Evolutionary conservation across 2,329 filamentous ascomycete species (phyloP), one percentile per base, ranked within the genome.

Genomic region (Aquanectria penicillioides): DNA sequence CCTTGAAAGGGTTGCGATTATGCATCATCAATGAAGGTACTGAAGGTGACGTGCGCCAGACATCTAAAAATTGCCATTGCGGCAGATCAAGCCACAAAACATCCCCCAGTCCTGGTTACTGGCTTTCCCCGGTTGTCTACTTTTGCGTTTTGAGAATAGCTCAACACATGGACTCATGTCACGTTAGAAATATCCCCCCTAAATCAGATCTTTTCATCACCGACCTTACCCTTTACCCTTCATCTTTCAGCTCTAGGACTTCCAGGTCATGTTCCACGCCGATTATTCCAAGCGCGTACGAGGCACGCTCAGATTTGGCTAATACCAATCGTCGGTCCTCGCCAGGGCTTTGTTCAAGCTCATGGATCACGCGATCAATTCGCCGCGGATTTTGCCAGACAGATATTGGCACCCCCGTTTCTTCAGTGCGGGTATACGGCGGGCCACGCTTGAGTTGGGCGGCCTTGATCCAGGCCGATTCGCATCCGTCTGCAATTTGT

Each of bases 401-500:
- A n/a, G 71, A 74, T 31, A 67, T 59, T 23, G 78, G 72, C 10
- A 67, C 50, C 73, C 71, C 40, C 67, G 71, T 62, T 78, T 77
- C 51, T 71, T 71, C 8, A 77, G 80, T 53, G 22, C 84, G 80
- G 47, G 78, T 74, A 72, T 97, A 97, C 1, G 87, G 87, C 4
- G 93, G 93, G 0, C 93, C 94, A 40, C 87, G 84, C 0, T 91
- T 91, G 66, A 90, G 80, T 61, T 89, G 84, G 4, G 86, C 90
- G 1, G 90, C 88, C 71, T 89, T 91, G 58, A 86, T 83, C 95
- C 95, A 99, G 0, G 88, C 85, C 3, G 88, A 89, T 75, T 98
- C 94, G 73, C 93, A 97, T 1, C 93, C 93, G 44, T 86, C 83
- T 0, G 92, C 92, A 62, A 97, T 94, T 34, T 93, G 87, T 28